Evolutionary conservation across 2,329 filamentous ascomycete species (phyloP), one percentile per base, ranked within the genome.

Genomic region (Tothia fuscella): DNA sequence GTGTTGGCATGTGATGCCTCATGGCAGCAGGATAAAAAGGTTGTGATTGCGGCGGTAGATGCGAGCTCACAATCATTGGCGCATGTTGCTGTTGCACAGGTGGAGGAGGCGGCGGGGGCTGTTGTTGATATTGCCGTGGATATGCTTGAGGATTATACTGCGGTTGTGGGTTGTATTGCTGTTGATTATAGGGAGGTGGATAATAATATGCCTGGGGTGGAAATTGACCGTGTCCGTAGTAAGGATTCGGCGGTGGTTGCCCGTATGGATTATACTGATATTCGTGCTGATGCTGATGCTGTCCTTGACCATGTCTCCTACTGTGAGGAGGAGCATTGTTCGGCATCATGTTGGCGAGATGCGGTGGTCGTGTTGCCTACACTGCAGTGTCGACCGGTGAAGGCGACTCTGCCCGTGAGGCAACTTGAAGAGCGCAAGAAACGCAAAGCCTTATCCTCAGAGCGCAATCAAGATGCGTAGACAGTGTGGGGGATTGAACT

Each of bases 41-140:
- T 17, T 58, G 58, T 31, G 59, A 59, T 41, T 59, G 56, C 9
- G 52, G 55, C 42, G 59, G 61, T 31, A 58, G 61, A 43, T 66
- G 62, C 24, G 64, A 67, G 33, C 63, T 65, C 14, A 67, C 64
- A 19, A 67, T 62, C 36, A 67, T 57, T 7, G 65, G 65, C 39
- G 62, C 53, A 39, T 62, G 58, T 17, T 44, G 43, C 17, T 38
- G 46, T 20, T 36, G 44, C n/a, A n/a, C n/a, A 26, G 46, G 38
- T 13, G 56, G 56, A 48, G 56, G 58, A 25, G 36, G 42, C 16
- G 44, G 45, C 6, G 42, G 44, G 12, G 32, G 20, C 46, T 53
- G 51, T 26, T 54, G 53, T n/a, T 38, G 46, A 16, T 41, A 46
- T 7, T 56, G 60, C 38, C 51, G 56, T 37, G 58, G 60, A 33